Evolutionary conservation across 1,284 basidiomycete genomes (phyloP).

Genomic region (Pascua sp.): DNA sequence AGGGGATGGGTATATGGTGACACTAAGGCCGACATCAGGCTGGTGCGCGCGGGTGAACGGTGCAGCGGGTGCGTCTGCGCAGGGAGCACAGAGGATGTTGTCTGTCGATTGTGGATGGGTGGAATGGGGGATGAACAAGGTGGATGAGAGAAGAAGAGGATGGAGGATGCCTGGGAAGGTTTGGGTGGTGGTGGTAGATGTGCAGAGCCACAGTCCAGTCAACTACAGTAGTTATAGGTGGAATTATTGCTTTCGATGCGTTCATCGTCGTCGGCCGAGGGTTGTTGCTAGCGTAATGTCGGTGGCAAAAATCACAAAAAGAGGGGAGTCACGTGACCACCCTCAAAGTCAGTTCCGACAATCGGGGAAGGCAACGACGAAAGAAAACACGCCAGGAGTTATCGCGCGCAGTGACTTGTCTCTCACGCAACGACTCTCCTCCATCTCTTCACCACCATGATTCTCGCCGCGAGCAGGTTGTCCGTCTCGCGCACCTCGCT

Average conservation of each 20-base stretch:
- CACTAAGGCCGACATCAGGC: not conserved
- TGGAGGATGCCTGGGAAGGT: too few relatives aligned
- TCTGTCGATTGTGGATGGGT: too few relatives aligned
- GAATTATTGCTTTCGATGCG: too few relatives aligned
- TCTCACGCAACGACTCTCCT: not conserved
- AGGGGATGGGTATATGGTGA: not conserved
- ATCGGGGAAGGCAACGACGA: not conserved
- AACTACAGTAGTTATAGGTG: too few relatives aligned
- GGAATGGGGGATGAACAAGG: too few relatives aligned
- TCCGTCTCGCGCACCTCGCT: not conserved
- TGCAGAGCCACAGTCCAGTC: too few relatives aligned
- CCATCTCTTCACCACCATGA: not conserved
- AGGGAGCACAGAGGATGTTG: too few relatives aligned
- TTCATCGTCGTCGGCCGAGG: too few relatives aligned
- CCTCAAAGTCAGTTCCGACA: not conserved
- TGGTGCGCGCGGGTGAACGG: not conserved
- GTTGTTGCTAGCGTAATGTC: not conserved
- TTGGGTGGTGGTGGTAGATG: too few relatives aligned
- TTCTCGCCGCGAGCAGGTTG: not conserved
- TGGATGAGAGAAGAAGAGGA: too few relatives aligned
- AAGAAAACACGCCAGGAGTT: not conserved
- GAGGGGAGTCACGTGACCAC: not conserved
- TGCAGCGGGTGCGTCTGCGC: too few relatives aligned
- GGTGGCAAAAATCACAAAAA: not conserved
- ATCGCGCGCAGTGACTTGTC: not conserved